These are phyloP conservation scores for Euryodendron excelsum DNA, from an alignment of 148 eudicot genomes.

Conservation along the genomic window DNA sequence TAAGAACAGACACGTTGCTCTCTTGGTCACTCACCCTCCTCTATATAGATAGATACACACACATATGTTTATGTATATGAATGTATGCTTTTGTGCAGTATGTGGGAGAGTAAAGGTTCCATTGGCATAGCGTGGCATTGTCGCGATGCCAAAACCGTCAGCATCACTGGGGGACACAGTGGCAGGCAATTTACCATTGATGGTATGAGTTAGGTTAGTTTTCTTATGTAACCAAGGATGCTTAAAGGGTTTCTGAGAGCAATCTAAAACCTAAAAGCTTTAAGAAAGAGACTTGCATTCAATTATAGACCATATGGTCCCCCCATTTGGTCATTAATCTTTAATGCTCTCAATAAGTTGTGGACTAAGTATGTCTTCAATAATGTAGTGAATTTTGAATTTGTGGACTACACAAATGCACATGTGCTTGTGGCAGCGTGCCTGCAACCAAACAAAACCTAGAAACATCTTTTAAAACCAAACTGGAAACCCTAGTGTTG, in stretches of 20 bases:
- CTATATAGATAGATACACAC: background rate
- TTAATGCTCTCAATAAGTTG: conserved; percentile 22
- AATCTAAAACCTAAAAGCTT: background rate
- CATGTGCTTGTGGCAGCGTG: conserved; percentile 26
- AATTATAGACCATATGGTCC: conserved; percentile 28
- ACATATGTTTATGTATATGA: no score
- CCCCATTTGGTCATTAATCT: conserved; percentile 23
- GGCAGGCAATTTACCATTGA: conserved; percentile 9
- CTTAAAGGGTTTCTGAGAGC: background rate
- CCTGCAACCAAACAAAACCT: conserved; percentile 40
- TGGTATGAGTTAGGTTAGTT: background rate
- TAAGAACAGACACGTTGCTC: conserved; percentile 34
- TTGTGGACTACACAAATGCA: conserved; percentile 24
- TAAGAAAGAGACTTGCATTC: conserved; percentile 15
- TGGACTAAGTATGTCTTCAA: conserved; percentile 3
- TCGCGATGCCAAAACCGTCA: no score
- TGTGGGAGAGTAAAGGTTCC: background rate
- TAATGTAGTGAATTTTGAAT: conserved; percentile 8
- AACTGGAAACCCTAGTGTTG: background rate
- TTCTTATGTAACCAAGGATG: background rate
- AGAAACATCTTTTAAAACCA: background rate
- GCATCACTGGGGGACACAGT: no score
- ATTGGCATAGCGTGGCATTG: background rate
- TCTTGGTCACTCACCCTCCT: conserved; percentile 4
- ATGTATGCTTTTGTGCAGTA: no score